Conservation (phyloP, 164 flowering plant species). For the Pachysandra terminalis region DNA sequence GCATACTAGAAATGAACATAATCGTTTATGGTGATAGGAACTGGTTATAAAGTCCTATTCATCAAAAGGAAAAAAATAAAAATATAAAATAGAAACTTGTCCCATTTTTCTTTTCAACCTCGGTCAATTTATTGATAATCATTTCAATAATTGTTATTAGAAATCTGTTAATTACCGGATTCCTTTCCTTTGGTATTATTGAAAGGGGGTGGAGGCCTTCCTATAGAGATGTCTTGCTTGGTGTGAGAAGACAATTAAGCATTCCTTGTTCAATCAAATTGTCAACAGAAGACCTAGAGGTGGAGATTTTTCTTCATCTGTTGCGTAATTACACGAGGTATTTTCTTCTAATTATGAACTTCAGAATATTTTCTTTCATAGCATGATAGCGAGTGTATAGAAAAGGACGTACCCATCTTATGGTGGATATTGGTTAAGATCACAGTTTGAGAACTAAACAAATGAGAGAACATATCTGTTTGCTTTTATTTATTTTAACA, state of each 20-base stretch:
- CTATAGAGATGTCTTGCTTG: slow-evolving; percentile 76
- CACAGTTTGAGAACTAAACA: too few relatives aligned
- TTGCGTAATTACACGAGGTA: slow-evolving; percentile 62
- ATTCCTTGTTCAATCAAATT: slow-evolving; percentile 80
- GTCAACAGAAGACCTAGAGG: slow-evolving; percentile 77
- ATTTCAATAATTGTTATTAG: neutral
- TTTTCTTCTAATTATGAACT: neutral
- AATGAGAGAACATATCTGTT: too few relatives aligned
- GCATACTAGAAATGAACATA: too few relatives aligned
- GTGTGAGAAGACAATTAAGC: slow-evolving; percentile 60
- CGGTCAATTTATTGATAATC: neutral
- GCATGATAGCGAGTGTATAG: too few relatives aligned
- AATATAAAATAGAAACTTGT: too few relatives aligned
- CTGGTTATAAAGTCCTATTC: neutral
- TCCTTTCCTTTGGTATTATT: slow-evolving; percentile 7
- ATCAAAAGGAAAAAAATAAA: too few relatives aligned
- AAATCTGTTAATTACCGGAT: neutral
- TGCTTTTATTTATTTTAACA: too few relatives aligned
- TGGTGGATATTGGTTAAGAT: too few relatives aligned
- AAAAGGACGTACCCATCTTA: too few relatives aligned
- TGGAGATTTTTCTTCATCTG: slow-evolving; percentile 86
- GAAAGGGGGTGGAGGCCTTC: slow-evolving; percentile 93
- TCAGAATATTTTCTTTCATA: too few relatives aligned
- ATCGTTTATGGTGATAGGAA: neutral
- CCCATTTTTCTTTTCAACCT: too few relatives aligned